A percentile compares a stretch with the other conserved stretches of the same genome.
These are phyloP conservation scores for Euphrasia arctica DNA, from an alignment of 305 asterid genomes.

Conservation along the genomic window DNA sequence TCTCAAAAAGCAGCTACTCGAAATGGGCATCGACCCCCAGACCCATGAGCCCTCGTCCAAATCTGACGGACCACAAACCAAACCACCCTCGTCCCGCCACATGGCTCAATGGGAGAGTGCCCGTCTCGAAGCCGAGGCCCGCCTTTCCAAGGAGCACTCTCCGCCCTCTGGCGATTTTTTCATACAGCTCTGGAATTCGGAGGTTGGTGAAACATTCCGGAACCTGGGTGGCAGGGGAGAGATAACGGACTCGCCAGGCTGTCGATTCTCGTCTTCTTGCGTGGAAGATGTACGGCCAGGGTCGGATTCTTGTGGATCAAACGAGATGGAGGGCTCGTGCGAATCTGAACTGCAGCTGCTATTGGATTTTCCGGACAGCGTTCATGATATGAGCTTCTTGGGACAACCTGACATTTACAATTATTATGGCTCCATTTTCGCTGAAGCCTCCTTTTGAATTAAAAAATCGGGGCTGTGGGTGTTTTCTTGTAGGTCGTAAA, in stretches of 20 bases:
- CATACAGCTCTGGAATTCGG: constrained; percentile 77
- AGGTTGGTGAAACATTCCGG: constrained; percentile 70
- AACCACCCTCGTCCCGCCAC: constrained; percentile 33
- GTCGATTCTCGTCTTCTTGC: not conserved
- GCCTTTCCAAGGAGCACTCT: constrained; percentile 52
- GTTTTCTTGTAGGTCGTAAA: no score
- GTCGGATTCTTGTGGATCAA: constrained; percentile 44
- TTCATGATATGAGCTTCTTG: constrained; percentile 83
- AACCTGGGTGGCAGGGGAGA: constrained; percentile 29
- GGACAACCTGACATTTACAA: constrained; percentile 41
- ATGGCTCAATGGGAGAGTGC: constrained; percentile 51
- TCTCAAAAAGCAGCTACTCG: constrained; percentile 60
- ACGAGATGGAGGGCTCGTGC: constrained; percentile 63
- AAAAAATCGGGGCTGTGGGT: not conserved
- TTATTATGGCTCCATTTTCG: constrained; percentile 30
- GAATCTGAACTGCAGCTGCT: constrained; percentile 74
- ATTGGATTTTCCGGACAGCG: constrained; percentile 54
- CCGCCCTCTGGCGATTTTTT: constrained; percentile 46
- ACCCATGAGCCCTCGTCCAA: constrained; percentile 58
- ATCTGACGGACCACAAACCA: constrained; percentile 10
- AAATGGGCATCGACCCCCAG: constrained; percentile 72
- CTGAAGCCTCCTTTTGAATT: constrained; percentile 15
- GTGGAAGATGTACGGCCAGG: constrained; percentile 24
- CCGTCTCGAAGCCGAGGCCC: constrained; percentile 46
- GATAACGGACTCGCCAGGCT: constrained; percentile 28